Base-by-base conservation (phyloP, 2,329 filamentous ascomycete genomes). In the Neospermospora avenae region DNA sequence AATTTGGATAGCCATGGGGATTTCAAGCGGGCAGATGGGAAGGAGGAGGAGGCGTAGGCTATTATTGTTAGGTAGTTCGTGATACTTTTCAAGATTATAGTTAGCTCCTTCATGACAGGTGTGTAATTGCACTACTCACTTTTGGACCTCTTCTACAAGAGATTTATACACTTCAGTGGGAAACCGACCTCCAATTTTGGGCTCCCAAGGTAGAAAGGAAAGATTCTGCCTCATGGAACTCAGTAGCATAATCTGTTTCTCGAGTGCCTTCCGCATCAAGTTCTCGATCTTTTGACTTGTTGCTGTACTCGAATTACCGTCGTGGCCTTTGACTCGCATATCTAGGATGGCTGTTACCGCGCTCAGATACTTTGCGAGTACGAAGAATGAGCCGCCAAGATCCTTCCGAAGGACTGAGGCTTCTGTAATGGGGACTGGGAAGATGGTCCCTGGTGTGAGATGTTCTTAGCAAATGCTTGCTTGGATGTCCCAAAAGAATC, bases 311-410 rank as follows among this genome's bases (percentile, higher is more conserved):
- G 76, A 76, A 42, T 76, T 77, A 6, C 78, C 81, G 0, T 82
- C 80, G 2, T 78, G 80, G 1, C 72, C 73, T 58, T 34, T 28
- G 3, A 67, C 25, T 24, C 61, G 37, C 20, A 59, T 82, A 82
- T 53, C 80, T 20, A 90, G 79, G 0, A 86, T 89, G 62, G 88
- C 84, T 65, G 88, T 83, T 65, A 89, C 84, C 63, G 87, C 83
- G 6, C 83, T 86, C 70, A 89, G 89, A 71, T 88, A 89, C 69
- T 89, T 90, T 3, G 87, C 88, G 3, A 90, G 78, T 1, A 91
- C 77, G 70, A 90, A 90, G 3, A 92, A 75, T 0, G 86, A 83
- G 0, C 81, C 81, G 3, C 87, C 87, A 0, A 91, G 77, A 61
- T 86, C 85, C 59, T 83, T 82, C 3, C 89, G 81, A 4, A 91